phyloP scores from a whole-genome alignment of 176 grass and related monocot genomes.

The Miscanthus lutarioriparius region DNA sequence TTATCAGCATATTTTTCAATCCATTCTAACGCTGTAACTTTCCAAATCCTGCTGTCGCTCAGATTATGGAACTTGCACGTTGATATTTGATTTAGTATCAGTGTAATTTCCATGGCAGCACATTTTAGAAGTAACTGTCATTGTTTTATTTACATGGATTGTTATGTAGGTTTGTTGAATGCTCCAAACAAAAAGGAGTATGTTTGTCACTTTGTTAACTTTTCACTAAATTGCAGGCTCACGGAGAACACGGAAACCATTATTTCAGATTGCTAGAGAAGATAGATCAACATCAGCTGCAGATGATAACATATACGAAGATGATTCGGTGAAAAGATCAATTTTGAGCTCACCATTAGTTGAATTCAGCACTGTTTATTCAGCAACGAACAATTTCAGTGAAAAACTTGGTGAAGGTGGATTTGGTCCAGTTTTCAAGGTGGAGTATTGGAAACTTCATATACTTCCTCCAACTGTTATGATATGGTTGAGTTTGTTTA shows the following conservation, averaged over 20 bases:
- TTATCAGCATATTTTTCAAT: not conserved
- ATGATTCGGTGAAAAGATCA: slow-evolving; percentile 20
- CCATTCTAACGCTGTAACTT: not conserved
- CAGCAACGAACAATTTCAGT: slow-evolving; percentile 66
- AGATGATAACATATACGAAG: slow-evolving; percentile 35
- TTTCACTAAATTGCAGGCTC: slow-evolving; percentile 20
- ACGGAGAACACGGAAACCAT: slow-evolving; percentile 28
- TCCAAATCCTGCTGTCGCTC: not conserved
- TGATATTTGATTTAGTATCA: not conserved
- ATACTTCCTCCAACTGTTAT: not conserved
- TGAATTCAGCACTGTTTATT: slow-evolving; percentile 55
- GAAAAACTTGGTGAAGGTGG: slow-evolving; percentile 66
- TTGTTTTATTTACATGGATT: not conserved
- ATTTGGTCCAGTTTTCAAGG: slow-evolving; percentile 85
- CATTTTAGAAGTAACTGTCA: not conserved
- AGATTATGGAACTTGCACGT: not conserved
- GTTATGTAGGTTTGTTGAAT: too few relatives aligned
- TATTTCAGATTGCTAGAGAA: slow-evolving; percentile 7
- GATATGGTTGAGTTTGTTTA: not conserved
- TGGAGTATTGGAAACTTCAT: not conserved
- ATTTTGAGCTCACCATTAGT: slow-evolving; percentile 48
- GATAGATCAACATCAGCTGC: slow-evolving; percentile 21
- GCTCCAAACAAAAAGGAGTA: not conserved
- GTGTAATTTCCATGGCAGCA: not conserved
- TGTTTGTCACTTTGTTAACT: not conserved